Evolutionary conservation across 495 filamentous ascomycete species (phyloP).

Genomic region (Tuber melanosporum): DNA sequence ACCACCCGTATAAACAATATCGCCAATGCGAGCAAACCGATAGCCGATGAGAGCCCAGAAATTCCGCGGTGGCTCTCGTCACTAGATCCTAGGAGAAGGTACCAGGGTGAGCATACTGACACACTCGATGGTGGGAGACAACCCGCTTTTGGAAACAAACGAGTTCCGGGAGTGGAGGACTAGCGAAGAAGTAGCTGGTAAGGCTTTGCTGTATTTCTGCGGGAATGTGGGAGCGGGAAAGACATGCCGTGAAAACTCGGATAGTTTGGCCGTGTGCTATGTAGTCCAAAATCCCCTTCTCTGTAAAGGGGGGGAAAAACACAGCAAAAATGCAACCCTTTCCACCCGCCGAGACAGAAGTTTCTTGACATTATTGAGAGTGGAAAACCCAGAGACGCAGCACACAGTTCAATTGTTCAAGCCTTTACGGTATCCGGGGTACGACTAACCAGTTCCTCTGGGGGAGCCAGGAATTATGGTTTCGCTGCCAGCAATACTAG

Average conservation of each 20-base stretch:
- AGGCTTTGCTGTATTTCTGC: not conserved
- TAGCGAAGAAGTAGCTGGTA: not conserved
- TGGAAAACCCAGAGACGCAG: too few relatives aligned
- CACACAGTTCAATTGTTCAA: too few relatives aligned
- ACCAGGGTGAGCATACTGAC: not conserved
- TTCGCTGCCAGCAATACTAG: not conserved
- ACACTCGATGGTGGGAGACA: not conserved
- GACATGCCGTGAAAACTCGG: not conserved
- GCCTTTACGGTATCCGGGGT: too few relatives aligned
- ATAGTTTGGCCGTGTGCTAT: too few relatives aligned
- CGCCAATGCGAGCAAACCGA: not conserved
- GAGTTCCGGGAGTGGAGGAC: not conserved
- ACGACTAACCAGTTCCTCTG: not conserved
- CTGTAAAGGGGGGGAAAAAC: too few relatives aligned
- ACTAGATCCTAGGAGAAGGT: not conserved
- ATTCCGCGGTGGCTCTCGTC: not conserved
- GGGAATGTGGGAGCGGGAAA: not conserved
- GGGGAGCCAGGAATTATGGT: not conserved
- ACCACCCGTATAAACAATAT: not conserved
- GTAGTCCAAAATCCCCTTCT: too few relatives aligned
- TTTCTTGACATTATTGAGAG: too few relatives aligned
- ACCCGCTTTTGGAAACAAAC: not conserved
- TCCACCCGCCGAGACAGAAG: too few relatives aligned
- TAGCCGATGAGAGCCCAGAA: not conserved
- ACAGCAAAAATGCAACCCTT: too few relatives aligned